phyloP scores from a whole-genome alignment of 495 filamentous ascomycete species.

The Tetracladium setigerum region DNA sequence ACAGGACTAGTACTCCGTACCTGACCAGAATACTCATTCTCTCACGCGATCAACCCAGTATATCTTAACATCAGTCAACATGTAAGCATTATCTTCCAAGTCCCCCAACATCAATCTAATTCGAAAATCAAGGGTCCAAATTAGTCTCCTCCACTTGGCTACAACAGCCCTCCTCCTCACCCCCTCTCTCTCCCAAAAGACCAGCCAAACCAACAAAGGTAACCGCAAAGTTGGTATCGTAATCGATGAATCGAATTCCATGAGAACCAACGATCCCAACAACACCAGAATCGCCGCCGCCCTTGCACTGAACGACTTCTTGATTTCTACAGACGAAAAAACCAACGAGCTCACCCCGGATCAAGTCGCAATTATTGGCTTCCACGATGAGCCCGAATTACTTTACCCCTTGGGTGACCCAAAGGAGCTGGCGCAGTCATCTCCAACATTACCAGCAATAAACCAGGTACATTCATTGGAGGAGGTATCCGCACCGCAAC shows the following conservation, averaged over 20 bases:
- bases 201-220: slow-evolving; percentile 6
- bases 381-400: slow-evolving; percentile 12
- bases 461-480: slow-evolving; percentile 19
- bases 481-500: slow-evolving; percentile 22
- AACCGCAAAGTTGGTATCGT: slow-evolving; percentile 20
- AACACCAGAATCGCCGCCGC: slow-evolving; percentile 23
- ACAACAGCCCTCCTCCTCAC: too few species aligned
- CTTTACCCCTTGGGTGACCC: slow-evolving; percentile 25
- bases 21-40: too few species aligned
- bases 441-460: slow-evolving; percentile 8
- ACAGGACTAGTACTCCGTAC: too few species aligned
- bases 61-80: too few species aligned
- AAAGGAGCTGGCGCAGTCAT: slow-evolving; percentile 9
- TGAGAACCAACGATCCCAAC: slow-evolving; percentile 18
- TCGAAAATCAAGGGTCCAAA: too few species aligned
- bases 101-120: too few species aligned
- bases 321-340: slow-evolving; percentile 17
- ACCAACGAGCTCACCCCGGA: slow-evolving; percentile 19
- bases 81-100: too few species aligned
- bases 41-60: too few species aligned
- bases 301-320: slow-evolving; percentile 19
- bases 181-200: too few species aligned
- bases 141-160: too few species aligned
- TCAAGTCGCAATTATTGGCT: slow-evolving; percentile 24
- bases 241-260: slow-evolving; percentile 25